Evolutionary conservation across 2,329 filamentous ascomycete species (phyloP).

Genomic region (Aureobasidium sp.): DNA sequence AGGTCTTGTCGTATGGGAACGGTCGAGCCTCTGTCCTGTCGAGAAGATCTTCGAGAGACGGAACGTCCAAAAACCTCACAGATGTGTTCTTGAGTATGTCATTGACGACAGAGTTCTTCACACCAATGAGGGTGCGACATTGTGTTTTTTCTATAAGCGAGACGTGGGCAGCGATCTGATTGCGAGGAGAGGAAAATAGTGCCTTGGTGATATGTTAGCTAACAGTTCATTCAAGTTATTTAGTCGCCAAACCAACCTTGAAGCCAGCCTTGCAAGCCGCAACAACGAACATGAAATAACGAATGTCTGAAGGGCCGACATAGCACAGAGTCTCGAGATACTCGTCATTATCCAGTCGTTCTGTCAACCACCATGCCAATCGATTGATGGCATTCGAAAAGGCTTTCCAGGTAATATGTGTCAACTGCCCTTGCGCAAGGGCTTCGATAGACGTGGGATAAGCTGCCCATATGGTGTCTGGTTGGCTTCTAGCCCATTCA

Average conservation of each 20-base stretch:
- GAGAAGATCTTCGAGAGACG: background rate
- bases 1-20: background rate
- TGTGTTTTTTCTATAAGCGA: background rate
- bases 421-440: background rate
- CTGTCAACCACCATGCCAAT: background rate
- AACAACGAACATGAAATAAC: background rate
- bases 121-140: background rate
- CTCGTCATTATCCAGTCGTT: background rate
- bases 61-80: background rate
- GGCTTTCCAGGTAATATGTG: background rate
- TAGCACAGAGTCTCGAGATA: background rate
- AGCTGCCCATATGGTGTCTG: background rate
- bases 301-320: background rate
- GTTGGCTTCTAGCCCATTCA: background rate
- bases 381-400: background rate
- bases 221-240: too few species aligned
- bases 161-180: background rate
- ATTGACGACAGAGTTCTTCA: background rate
- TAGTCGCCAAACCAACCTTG: background rate
- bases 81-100: background rate
- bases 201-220: background rate
- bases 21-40: background rate
- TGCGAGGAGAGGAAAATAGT: background rate
- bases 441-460: background rate
- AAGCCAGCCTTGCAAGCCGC: background rate